Conservation (phyloP, 306 rosid genomes). For the Quercus glauca region DNA sequence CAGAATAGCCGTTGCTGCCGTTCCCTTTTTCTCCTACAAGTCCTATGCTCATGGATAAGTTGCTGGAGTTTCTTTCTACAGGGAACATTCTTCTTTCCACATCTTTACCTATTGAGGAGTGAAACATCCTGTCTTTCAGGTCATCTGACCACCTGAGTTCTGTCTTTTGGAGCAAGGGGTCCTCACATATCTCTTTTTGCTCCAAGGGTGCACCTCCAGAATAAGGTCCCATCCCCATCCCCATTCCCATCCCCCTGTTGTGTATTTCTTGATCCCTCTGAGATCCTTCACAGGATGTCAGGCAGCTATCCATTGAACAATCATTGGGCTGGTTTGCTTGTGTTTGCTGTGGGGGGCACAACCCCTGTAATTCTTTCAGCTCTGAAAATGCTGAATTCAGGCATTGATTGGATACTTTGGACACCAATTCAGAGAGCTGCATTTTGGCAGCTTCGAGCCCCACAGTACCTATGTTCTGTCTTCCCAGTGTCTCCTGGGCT, state of each 20-base stretch:
- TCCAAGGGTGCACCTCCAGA: slow-evolving; percentile 40
- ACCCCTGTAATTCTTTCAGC: slow-evolving; percentile 50
- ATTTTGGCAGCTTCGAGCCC: slow-evolving; percentile 84
- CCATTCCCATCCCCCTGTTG: slow-evolving; percentile 26
- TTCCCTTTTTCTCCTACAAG: slow-evolving; percentile 34
- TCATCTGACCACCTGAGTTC: slow-evolving; percentile 31
- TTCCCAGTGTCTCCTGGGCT: slow-evolving; percentile 83
- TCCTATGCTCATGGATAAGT: slow-evolving; percentile 59
- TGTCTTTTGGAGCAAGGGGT: slow-evolving; percentile 24
- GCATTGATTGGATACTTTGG: slow-evolving; percentile 83
- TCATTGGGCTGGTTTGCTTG: slow-evolving; percentile 46
- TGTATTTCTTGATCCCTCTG: slow-evolving; percentile 60
- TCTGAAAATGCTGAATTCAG: slow-evolving; percentile 68
- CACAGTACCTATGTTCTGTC: slow-evolving; percentile 48
- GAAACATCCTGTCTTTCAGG: slow-evolving; percentile 34
- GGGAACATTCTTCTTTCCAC: slow-evolving; percentile 34
- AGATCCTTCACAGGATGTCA: slow-evolving; percentile 72
- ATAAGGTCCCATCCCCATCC: slow-evolving; percentile 31
- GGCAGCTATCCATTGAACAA: slow-evolving; percentile 75
- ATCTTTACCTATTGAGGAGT: slow-evolving; percentile 27
- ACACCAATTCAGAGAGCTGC: slow-evolving; percentile 81
- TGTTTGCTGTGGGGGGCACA: slow-evolving; percentile 35
- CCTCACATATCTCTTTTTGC: slow-evolving; percentile 35
- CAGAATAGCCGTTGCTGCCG: slow-evolving; percentile 15
- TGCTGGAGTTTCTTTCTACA: slow-evolving; percentile 34